These are phyloP conservation scores for Corinectria fuckeliana DNA, from an alignment of 2,329 filamentous ascomycete genomes.

Conservation along the genomic window DNA sequence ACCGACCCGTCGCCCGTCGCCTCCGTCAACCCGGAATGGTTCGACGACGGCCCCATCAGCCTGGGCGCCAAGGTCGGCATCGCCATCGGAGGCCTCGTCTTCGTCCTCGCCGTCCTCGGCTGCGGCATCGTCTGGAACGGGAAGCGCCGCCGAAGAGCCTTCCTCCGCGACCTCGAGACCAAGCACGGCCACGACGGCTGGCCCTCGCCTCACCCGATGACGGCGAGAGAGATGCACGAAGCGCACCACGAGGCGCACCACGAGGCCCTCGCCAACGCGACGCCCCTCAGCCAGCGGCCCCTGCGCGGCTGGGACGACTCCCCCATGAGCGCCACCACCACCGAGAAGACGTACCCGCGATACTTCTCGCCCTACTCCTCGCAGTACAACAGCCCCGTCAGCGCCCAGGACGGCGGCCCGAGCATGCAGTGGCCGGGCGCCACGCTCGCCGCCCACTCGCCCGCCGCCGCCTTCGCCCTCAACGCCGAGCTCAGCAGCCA, in stretches of 20 bases:
- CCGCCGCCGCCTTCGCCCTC: constrained; percentile 4
- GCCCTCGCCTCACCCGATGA: constrained; percentile 48
- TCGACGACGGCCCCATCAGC: constrained; percentile 53
- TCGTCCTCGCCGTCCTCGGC: constrained; percentile 56
- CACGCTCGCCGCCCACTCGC: constrained; percentile 1
- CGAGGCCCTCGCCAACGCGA: too few relatives aligned
- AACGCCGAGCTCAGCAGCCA: constrained; percentile 6
- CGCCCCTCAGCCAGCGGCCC: constrained; percentile 61
- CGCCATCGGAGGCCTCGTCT: constrained; percentile 56
- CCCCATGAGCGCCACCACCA: constrained; percentile 51
- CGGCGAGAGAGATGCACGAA: constrained; percentile 25
- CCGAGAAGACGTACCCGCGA: constrained; percentile 49
- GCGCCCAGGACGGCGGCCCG: constrained; percentile 44
- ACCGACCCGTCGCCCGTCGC: constrained; percentile 55
- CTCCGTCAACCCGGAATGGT: constrained; percentile 48
- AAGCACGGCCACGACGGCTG: constrained; percentile 38
- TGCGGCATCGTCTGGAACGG: constrained; percentile 63
- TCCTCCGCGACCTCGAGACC: constrained; percentile 55
- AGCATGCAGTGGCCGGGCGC: constrained; percentile 11
- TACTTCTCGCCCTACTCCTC: constrained; percentile 68
- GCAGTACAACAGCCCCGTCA: constrained; percentile 65
- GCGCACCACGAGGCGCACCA: constrained; percentile 35
- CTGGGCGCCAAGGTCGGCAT: constrained; percentile 66
- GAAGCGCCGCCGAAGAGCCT: constrained; percentile 60
- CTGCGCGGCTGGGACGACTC: constrained; percentile 61